Evolutionary conservation across 2,329 filamentous ascomycete genomes (phyloP), one percentile per base, ranked within the genome.

Genomic region (Exophiala alcalophila): DNA sequence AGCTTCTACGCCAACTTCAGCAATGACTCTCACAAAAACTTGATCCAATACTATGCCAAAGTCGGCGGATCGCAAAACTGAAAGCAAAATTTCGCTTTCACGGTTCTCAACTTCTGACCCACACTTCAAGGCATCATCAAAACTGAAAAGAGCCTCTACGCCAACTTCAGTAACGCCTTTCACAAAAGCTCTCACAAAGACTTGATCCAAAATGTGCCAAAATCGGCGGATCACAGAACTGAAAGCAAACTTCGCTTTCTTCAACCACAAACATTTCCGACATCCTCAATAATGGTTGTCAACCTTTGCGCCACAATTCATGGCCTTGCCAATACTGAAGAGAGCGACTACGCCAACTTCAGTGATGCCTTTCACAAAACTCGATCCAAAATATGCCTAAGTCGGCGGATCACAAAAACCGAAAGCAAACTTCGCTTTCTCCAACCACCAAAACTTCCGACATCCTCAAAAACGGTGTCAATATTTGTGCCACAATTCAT

Each of bases 171-270:
- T 15, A 43, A 52, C 21, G 53, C 51, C 26, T 44, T 40, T 12
- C 44, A 55, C 40, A 45, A 45, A 24, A 55, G 53, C 33, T 36
- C 53, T 20, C 37, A 53, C 18, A 40, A 53, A 24, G 53, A 55
- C 34, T n/a, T n/a, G n/a, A n/a, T n/a, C n/a, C n/a, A n/a, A n/a
- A n/a, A n/a, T 55, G 50, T 38, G 39, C 53, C 16, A 30, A 40
- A 20, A 19, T 40, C 14, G 38, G 28, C 33, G 38, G 21, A 33
- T 27, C 29, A 4, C 29, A 28, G 12, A 20, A 32, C 23, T 32
- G n/a, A n/a, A n/a, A n/a, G n/a, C n/a, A n/a, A n/a, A n/a, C n/a
- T n/a, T n/a, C n/a, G n/a, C n/a, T n/a, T n/a, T n/a, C n/a, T n/a
- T n/a, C n/a, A n/a, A n/a, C n/a, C n/a, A n/a, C n/a, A n/a, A n/a